Evolutionary conservation across 305 asterid species (phyloP), one percentile per base, ranked within the genome.

Genomic region (Fraxinus paxiana): DNA sequence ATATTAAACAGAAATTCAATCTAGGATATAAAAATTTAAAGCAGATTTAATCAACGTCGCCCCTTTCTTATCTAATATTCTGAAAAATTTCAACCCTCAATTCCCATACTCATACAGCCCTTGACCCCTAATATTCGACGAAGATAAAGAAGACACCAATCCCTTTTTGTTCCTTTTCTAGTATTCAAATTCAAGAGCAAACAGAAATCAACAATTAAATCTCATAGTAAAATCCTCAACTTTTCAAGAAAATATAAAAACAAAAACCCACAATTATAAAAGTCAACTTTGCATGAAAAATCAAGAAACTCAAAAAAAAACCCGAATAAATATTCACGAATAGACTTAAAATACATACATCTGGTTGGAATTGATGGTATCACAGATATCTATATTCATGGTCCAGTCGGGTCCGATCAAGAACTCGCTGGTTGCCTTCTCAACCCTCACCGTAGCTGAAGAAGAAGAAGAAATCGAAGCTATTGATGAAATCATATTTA

Each of bases 371-470:
- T 96, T 96, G 87, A 94, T 48, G 76, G 90, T 80, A 85, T 96
- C 98, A 74, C 98, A 96, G 73, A 96, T 94, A 85, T 96, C 99
- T 65, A 96, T 92, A 84, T 94, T 96, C 77, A 96, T 84, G 33
- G 98, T 92, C 99, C 99, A 96, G 91, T 96, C 99, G 81, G 99
- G 99, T 3, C 92, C 97, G 87, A 88, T 92, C 89, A 96, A 87
- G 87, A 96, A 92, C 89, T 96, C 99, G 94, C 98, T 96, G n/a
- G 99, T 96, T 12, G 99, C 98, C 83, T 96, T 96, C 82, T 96
- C 99, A 46, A 94, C 99, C 79, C 98, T 85, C 65, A 89, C 89
- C 56, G 91, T 70, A 46, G 92, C 96, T 70, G 98, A 88, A 18
- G 94, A 88, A 13, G 92, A 81, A 12, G 97, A 86, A 4, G 96